These are phyloP conservation scores for Boletellus sp. DNA, from an alignment of 1,284 basidiomycete species.

Conservation along the genomic window DNA sequence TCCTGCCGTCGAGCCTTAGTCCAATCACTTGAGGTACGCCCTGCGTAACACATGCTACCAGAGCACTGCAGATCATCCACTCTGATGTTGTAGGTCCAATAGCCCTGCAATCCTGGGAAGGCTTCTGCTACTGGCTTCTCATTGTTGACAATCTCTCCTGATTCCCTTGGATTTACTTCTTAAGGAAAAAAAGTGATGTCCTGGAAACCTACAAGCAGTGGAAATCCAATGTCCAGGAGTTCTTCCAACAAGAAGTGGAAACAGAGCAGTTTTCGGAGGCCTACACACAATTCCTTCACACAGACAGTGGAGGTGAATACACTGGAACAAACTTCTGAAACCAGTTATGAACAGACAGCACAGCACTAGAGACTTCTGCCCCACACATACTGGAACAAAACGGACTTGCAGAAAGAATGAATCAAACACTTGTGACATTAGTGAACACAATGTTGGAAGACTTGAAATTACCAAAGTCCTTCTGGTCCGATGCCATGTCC, in stretches of 20 bases:
- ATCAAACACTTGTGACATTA: conserved; percentile 27
- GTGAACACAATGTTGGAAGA: conserved; percentile 26
- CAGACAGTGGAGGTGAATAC: neutral
- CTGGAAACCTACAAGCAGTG: conserved; percentile 8
- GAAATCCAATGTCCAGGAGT: neutral
- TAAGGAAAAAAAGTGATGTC: conserved; percentile 24
- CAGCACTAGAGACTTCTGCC: neutral
- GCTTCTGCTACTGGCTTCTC: conserved; percentile 29
- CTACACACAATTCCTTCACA: conserved; percentile 24
- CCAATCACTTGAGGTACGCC: too few species aligned
- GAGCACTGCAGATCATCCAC: conserved; percentile 29
- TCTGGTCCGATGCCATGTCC: conserved; percentile 21
- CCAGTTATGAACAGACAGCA: neutral
- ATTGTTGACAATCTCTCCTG: conserved; percentile 32
- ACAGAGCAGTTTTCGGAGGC: neutral
- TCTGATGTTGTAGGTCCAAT: conserved; percentile 33
- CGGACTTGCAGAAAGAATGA: conserved; percentile 16
- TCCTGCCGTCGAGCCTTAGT: too few species aligned
- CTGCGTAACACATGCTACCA: too few species aligned
- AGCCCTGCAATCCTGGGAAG: conserved; percentile 14
- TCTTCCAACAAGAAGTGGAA: neutral
- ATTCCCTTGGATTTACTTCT: conserved; percentile 23
- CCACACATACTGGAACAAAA: conserved; percentile 9
- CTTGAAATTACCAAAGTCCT: conserved; percentile 18
- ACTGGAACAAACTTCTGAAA: conserved; percentile 9